Evolutionary conservation across 2,329 filamentous ascomycete genomes (phyloP), one percentile per base, ranked within the genome.

Genomic region (Lachnellula suecica): DNA sequence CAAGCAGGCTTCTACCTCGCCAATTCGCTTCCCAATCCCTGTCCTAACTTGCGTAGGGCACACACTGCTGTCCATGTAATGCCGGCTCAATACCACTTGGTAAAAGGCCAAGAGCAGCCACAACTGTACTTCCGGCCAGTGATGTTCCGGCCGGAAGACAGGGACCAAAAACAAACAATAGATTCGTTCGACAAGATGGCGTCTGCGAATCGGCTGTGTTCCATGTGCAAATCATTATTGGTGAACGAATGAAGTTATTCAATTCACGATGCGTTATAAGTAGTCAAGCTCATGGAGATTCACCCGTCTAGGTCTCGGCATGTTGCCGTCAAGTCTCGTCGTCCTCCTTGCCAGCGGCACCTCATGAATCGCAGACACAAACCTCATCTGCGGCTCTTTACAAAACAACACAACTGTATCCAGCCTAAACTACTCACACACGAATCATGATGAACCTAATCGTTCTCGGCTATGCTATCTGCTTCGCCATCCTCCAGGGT

Each of bases 401-500:
- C 27, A 15, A 15, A 9, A 31, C 27, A 9, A 10, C 15, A 31
- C 2, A 15, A 4, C 15, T 10, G 27, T 15, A 9, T 15, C 15
- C 27, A 15, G 15, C 9, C 27, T 15, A 9, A 31, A 31, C 9
- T 9, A 10, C 27, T 31, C 15, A 31, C 27, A 4, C 27, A 3
- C 66, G 44, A 2, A 64, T 54, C 64, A 68, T 37, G 17, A 54
- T 54, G 52, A 47, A 54, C 17, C 20, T 47, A 5, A 38, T 15
- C 9, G 42, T 50, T 37, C 29, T 51, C 11, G 17, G 44, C 20
- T 37, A 25, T 22, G 27, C 29, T 29, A 40, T 27, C 35, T 46
- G 29, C 29, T 42, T 47, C 45, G 23, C 24, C 37, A 2, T 19
- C 34, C 49, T 47, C 35, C 47, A 43, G 19, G 24, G 17, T 23